Percentiles rank a stretch among this genome's conserved stretches.
These are phyloP conservation scores for Pleurotus platypus DNA, from an alignment of 768 basidiomycete genomes.

Conservation along the genomic window DNA sequence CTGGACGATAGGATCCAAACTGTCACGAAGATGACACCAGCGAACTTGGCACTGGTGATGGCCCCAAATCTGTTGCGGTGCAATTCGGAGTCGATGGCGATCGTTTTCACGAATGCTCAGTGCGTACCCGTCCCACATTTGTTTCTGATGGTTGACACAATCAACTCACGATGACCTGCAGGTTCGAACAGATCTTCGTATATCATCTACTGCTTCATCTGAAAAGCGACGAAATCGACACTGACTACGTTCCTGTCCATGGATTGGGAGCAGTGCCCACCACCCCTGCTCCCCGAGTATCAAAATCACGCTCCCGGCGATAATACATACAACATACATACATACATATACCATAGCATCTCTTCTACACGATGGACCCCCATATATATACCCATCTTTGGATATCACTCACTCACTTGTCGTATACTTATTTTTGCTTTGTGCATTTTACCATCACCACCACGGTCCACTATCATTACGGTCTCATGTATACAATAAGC, in stretches of 20 bases:
- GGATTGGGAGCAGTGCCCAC: conserved; percentile 69
- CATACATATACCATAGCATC: no score
- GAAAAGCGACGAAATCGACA: conserved; percentile 71
- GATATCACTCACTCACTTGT: not conserved
- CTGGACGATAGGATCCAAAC: conserved; percentile 70
- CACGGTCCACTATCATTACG: not conserved
- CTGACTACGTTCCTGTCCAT: conserved; percentile 73
- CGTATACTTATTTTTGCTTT: not conserved
- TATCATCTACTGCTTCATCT: conserved; percentile 81
- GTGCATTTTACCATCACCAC: not conserved
- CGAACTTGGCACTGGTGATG: conserved; percentile 87
- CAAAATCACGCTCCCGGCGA: conserved; percentile 57
- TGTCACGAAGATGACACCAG: conserved; percentile 85
- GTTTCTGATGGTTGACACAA: no score
- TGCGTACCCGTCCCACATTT: conserved; percentile 36
- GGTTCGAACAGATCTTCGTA: conserved; percentile 88
- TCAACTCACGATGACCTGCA: conserved; percentile 18
- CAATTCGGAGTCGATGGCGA: conserved; percentile 80
- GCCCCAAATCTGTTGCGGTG: conserved; percentile 88
- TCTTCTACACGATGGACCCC: no score
- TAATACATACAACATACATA: conserved; percentile 16
- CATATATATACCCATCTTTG: conserved; percentile 6
- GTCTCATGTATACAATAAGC: conserved; percentile 1
- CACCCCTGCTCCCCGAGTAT: conserved; percentile 38
- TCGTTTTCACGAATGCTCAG: conserved; percentile 92